Evolutionary conservation across 306 rosid species (phyloP).

Genomic region (Quercus parvula): DNA sequence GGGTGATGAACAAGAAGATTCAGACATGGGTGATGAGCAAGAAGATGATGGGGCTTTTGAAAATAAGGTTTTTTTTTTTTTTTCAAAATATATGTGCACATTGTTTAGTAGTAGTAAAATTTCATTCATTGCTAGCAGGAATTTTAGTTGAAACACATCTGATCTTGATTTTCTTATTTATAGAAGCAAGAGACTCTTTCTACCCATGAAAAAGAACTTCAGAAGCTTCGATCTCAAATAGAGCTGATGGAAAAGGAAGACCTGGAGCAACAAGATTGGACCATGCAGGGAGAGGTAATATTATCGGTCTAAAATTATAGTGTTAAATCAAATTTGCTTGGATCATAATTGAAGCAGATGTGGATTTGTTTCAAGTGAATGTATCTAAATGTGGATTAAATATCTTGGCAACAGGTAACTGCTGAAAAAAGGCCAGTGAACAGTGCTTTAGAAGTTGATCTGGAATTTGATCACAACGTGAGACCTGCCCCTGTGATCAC

Average conservation of each 20-base stretch:
- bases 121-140: neutral
- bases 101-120: neutral
- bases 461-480: slow-evolving; percentile 87
- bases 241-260: slow-evolving; percentile 74
- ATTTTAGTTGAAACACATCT: slow-evolving; percentile 1
- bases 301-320: neutral
- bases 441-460: slow-evolving; percentile 86
- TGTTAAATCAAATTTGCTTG: neutral
- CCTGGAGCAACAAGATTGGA: slow-evolving; percentile 79
- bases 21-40: slow-evolving; percentile 7
- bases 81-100: neutral
- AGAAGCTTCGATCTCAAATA: slow-evolving; percentile 57
- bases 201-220: slow-evolving; percentile 62
- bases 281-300: slow-evolving; percentile 92
- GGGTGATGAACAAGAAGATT: slow-evolving; percentile 21
- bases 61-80: slow-evolving; percentile 26
- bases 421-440: slow-evolving; percentile 81
- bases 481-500: slow-evolving; percentile 89
- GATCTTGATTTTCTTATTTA: neutral
- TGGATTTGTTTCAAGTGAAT: neutral
- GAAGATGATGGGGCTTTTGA: slow-evolving; percentile 37
- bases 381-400: neutral
- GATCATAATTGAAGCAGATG: neutral
- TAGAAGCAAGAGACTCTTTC: slow-evolving; percentile 54
- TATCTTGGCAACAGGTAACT: slow-evolving; percentile 54